Evolutionary conservation across 441 rosid genomes (phyloP).

Genomic region (Biscutella laevigata): DNA sequence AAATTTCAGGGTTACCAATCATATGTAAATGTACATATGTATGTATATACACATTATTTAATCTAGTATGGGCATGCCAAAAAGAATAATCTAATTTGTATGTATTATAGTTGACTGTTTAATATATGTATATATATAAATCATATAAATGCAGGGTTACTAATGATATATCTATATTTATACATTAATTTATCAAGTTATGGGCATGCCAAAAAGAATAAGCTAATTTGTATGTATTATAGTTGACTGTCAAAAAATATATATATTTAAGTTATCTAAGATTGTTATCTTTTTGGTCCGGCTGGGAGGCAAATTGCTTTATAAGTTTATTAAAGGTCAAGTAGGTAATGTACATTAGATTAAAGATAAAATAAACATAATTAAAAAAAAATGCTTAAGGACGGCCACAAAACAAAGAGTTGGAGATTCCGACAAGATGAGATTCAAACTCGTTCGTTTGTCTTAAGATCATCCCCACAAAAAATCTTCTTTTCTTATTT

Average conservation of each 20-base stretch:
- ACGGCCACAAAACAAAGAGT: constrained; percentile 27
- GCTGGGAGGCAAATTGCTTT: constrained; percentile 20
- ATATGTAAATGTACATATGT: no score
- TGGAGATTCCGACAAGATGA: constrained; percentile 43
- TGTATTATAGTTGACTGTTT: no score
- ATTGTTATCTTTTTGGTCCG: constrained; percentile 22
- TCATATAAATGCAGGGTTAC: background rate
- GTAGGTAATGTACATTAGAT: constrained; percentile 17
- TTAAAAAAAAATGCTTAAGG: constrained; percentile 33
- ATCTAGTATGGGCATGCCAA: no score
- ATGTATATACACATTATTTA: no score
- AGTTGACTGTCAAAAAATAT: no score
- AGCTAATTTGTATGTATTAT: constrained; percentile 29
- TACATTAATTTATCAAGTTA: constrained; percentile 32
- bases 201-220: constrained; percentile 32
- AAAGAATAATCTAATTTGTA: no score
- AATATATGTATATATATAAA: no score
- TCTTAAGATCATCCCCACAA: constrained; percentile 35
- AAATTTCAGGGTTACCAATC: no score
- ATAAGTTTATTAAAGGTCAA: constrained; percentile 22
- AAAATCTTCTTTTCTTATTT: constrained; percentile 10
- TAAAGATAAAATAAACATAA: constrained; percentile 13
- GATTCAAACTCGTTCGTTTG: constrained; percentile 45
- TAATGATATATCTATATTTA: background rate
- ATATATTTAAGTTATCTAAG: constrained; percentile 19